phyloP scores from a whole-genome alignment of 192 early-diverging fungal species.

The Coemansia sp. region DNA sequence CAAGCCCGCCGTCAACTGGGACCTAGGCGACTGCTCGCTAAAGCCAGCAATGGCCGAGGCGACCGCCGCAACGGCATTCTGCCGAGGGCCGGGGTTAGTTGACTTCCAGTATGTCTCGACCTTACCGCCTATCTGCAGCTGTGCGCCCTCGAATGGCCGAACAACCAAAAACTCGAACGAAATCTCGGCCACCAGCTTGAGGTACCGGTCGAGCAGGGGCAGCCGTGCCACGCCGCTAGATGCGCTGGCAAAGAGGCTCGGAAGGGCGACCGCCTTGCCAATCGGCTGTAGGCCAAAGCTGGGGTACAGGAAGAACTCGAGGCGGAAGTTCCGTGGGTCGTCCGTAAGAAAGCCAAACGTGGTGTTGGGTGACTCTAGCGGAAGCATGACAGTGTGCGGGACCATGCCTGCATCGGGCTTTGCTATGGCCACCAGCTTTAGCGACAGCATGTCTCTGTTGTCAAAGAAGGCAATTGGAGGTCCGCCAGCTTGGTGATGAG shows the following conservation, averaged over 20 bases:
- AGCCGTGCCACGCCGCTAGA: slow-evolving; percentile 48
- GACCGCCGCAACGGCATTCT: slow-evolving; percentile 2
- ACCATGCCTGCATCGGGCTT: slow-evolving; percentile 88
- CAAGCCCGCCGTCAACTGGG: slow-evolving; percentile 12
- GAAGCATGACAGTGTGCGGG: slow-evolving; percentile 90
- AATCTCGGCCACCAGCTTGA: slow-evolving; percentile 92
- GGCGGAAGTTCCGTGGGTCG: slow-evolving; percentile 68
- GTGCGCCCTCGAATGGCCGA: slow-evolving; percentile 84
- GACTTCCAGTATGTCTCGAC: slow-evolving; percentile 99
- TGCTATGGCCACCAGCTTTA: slow-evolving; percentile 86
- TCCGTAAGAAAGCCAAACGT: slow-evolving; percentile 88
- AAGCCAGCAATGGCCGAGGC: slow-evolving; percentile 3
- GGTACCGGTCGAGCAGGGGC: slow-evolving; percentile 89
- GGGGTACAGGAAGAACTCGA: slow-evolving; percentile 98
- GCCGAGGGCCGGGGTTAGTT: slow-evolving; percentile 67
- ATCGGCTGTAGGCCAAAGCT: slow-evolving; percentile 96
- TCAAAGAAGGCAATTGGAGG: slow-evolving; percentile 48
- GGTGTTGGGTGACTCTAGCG: slow-evolving; percentile 70
- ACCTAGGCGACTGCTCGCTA: slow-evolving; percentile 17
- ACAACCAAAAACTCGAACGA: slow-evolving; percentile 82
- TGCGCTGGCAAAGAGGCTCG: slow-evolving; percentile 62
- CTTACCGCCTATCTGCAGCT: slow-evolving; percentile 92
- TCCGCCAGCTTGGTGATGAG: slow-evolving; percentile 45
- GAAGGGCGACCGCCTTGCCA: slow-evolving; percentile 82
- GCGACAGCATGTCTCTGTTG: slow-evolving; percentile 58